Percentiles rank a stretch among this genome's conserved stretches.
Conservation (phyloP, 2,329 filamentous ascomycete species). For the Fusarium miscanthi region DNA sequence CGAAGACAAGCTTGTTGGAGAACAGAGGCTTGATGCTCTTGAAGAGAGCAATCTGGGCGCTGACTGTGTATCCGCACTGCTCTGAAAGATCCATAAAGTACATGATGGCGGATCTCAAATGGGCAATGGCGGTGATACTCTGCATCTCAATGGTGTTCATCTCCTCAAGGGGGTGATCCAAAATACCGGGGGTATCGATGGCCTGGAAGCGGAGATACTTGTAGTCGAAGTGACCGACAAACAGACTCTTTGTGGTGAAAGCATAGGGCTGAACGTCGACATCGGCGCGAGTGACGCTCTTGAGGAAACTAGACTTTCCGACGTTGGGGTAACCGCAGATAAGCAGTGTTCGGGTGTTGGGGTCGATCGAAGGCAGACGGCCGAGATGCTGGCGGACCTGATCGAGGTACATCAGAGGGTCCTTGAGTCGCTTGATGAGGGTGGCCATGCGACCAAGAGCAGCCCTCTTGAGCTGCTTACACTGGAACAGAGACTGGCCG, state of each 20-base stretch:
- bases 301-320: constrained; percentile 95
- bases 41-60: constrained; percentile 94
- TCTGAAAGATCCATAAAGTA: constrained; percentile 99
- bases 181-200: constrained; percentile 97
- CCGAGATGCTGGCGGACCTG: constrained; percentile 93
- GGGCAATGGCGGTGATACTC: constrained; percentile 94
- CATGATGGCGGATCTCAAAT: constrained; percentile 92
- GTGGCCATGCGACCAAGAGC: constrained; percentile 98
- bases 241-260: constrained; percentile 97
- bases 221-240: constrained; percentile 98
- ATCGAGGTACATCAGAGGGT: constrained; percentile 94
- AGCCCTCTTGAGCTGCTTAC: constrained; percentile 97
- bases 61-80: constrained; percentile 94
- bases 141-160: constrained; percentile 99
- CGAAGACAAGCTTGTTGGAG: constrained; percentile 95
- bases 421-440: constrained; percentile 92
- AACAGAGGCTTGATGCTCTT: constrained; percentile 97
- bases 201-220: constrained; percentile 75
- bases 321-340: constrained; percentile 99
- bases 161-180: constrained; percentile 97
- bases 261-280: constrained; percentile 98
- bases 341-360: constrained; percentile 93
- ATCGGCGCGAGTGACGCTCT: constrained; percentile 91
- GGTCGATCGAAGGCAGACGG: constrained; percentile 97
- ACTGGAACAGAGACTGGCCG: constrained; percentile 96